Conservation (phyloP, 2,329 filamentous ascomycete species). For the Botrytis byssoidea region DNA sequence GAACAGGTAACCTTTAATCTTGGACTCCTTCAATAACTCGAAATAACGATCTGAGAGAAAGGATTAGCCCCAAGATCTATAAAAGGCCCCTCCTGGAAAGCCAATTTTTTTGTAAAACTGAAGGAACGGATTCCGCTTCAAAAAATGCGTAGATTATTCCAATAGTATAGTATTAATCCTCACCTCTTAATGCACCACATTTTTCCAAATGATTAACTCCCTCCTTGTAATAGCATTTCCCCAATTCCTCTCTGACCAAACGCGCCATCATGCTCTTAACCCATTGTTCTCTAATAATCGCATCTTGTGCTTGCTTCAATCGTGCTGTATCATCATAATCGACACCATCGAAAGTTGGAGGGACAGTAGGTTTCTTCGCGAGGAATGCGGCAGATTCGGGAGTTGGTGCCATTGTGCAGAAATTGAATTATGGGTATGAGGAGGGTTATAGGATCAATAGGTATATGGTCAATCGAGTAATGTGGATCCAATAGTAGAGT, state of each 20-base stretch:
- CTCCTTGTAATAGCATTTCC: slow-evolving; percentile 81
- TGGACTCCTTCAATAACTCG: slow-evolving; percentile 71
- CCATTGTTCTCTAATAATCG: slow-evolving; percentile 84
- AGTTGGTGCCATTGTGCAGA: slow-evolving; percentile 62
- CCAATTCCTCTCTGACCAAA: slow-evolving; percentile 76
- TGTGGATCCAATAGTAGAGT: not conserved
- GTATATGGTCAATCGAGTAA: not conserved
- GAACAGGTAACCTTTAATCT: slow-evolving; percentile 76
- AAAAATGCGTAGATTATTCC: not conserved
- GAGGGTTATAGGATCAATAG: slow-evolving; percentile 7
- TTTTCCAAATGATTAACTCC: slow-evolving; percentile 88
- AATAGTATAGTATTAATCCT: slow-evolving; percentile 39
- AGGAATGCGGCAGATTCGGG: slow-evolving; percentile 80
- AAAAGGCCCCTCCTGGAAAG: not conserved
- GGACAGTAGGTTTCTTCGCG: slow-evolving; percentile 78
- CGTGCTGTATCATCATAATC: slow-evolving; percentile 80
- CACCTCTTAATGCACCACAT: slow-evolving; percentile 78
- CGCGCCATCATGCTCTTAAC: slow-evolving; percentile 86
- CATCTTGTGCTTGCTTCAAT: slow-evolving; percentile 79
- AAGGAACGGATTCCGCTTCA: not conserved
- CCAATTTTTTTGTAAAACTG: not conserved
- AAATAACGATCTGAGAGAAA: slow-evolving; percentile 67
- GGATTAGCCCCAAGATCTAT: slow-evolving; percentile 6
- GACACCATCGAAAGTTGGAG: slow-evolving; percentile 81
- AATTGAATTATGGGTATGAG: not conserved